These are phyloP conservation scores for Colletotrichum cereale DNA, from an alignment of 2,329 filamentous ascomycete species.

Conservation along the genomic window DNA sequence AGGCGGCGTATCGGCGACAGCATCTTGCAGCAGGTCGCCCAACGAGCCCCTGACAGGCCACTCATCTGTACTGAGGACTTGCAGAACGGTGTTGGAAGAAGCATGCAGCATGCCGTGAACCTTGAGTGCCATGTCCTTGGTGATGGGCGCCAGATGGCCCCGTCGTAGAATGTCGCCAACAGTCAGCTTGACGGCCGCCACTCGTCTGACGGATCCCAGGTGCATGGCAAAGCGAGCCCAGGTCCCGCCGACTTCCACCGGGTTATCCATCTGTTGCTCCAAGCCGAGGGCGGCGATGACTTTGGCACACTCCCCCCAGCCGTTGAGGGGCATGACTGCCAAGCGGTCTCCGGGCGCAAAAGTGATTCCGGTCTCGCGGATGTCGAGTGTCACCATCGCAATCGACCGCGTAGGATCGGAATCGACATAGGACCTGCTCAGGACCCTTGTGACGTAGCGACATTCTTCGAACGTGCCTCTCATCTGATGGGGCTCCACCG, in stretches of 20 bases:
- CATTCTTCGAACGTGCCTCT: slow-evolving; percentile 67
- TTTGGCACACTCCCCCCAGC: slow-evolving; percentile 66
- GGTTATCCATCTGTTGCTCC: slow-evolving; percentile 58
- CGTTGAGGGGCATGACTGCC: slow-evolving; percentile 67
- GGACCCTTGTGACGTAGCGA: slow-evolving; percentile 59
- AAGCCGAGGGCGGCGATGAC: slow-evolving; percentile 64
- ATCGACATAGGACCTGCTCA: slow-evolving; percentile 60
- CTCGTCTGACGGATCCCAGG: slow-evolving; percentile 53
- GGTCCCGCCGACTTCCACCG: slow-evolving; percentile 51
- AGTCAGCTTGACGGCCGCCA: slow-evolving; percentile 49
- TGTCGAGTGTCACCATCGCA: slow-evolving; percentile 62
- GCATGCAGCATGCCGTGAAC: slow-evolving; percentile 62
- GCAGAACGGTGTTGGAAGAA: slow-evolving; percentile 62
- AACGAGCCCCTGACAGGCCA: slow-evolving; percentile 65
- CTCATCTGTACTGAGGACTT: slow-evolving; percentile 62
- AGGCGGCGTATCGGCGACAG: slow-evolving; percentile 60
- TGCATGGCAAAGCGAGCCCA: slow-evolving; percentile 64
- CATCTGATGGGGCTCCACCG: slow-evolving; percentile 65
- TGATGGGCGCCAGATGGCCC: slow-evolving; percentile 64
- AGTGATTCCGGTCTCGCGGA: slow-evolving; percentile 65
- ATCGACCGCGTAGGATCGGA: slow-evolving; percentile 59
- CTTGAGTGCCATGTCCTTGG: slow-evolving; percentile 62
- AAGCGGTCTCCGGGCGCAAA: slow-evolving; percentile 66
- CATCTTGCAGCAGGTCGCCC: slow-evolving; percentile 63
- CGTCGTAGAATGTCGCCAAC: slow-evolving; percentile 64